A percentile compares a stretch with the other conserved stretches of the same genome.
Evolutionary conservation across 2,329 filamentous ascomycete genomes (phyloP).

Genomic region (Talaromyces sp.): DNA sequence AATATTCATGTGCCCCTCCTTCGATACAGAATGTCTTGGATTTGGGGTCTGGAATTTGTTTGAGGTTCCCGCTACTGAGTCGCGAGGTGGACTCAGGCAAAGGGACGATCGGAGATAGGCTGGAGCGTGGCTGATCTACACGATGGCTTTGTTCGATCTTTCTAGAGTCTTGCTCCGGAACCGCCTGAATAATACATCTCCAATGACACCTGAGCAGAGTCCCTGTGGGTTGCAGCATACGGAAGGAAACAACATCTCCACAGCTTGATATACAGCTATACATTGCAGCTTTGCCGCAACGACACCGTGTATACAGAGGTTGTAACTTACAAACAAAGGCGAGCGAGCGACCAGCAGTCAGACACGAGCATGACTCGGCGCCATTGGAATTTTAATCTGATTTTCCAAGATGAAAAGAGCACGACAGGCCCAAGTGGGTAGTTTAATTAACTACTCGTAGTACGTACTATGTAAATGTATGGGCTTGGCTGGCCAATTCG

Average conservation of each 20-base stretch:
- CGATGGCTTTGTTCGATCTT: background rate
- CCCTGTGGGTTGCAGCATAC: too few species aligned
- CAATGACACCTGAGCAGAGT: too few species aligned
- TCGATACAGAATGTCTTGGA: background rate
- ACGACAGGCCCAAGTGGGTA: background rate
- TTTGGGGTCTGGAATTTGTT: background rate
- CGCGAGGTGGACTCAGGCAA: slow-evolving; percentile 1
- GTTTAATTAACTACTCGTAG: too few species aligned
- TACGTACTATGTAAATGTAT: too few species aligned
- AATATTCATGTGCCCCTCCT: background rate
- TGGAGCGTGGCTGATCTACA: slow-evolving; percentile 8
- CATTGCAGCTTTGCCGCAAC: background rate
- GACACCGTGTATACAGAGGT: background rate
- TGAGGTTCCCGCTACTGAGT: background rate
- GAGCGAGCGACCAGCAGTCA: background rate
- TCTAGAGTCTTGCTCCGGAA: background rate
- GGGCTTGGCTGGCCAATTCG: slow-evolving; percentile 6
- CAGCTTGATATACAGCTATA: background rate
- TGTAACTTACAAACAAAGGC: background rate
- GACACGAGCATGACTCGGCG: background rate
- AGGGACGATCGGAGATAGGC: slow-evolving; percentile 5
- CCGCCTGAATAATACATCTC: background rate
- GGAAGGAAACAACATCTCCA: background rate
- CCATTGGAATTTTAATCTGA: background rate
- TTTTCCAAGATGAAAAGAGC: background rate